Evolutionary conservation across 345 rosid species (phyloP).

Genomic region (Firmiana major): DNA sequence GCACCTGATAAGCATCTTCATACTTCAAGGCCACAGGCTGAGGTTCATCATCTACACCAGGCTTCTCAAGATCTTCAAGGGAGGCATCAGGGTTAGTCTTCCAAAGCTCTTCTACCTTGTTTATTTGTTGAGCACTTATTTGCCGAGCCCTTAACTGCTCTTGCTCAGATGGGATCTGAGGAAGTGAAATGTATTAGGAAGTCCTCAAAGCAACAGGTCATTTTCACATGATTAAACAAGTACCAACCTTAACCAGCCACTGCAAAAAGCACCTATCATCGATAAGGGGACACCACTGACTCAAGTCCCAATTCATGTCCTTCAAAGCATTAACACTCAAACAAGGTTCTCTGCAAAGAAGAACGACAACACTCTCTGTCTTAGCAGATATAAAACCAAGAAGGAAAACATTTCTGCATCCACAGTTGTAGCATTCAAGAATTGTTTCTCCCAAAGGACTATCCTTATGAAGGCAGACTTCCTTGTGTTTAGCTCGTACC

Average conservation of each 20-base stretch:
- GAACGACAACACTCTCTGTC: slow-evolving; percentile 99
- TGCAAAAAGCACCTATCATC: slow-evolving; percentile 98
- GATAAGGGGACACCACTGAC: slow-evolving; percentile 99
- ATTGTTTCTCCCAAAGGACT: slow-evolving; percentile 99
- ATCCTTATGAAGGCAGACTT: slow-evolving; percentile 99
- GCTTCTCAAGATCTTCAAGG: slow-evolving; percentile 98
- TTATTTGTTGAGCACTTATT: slow-evolving; percentile 98
- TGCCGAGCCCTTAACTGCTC: slow-evolving; percentile 99
- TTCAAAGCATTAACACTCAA: slow-evolving; percentile 95
- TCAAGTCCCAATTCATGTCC: slow-evolving; percentile 99
- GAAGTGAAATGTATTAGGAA: slow-evolving; percentile 23
- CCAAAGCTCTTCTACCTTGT: slow-evolving; percentile 99
- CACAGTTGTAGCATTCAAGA: slow-evolving; percentile 98
- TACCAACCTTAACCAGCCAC: slow-evolving; percentile 96
- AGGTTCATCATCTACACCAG: slow-evolving; percentile 99
- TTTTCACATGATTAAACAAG: not conserved
- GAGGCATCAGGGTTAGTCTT: slow-evolving; percentile 97
- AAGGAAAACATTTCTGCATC: slow-evolving; percentile 97
- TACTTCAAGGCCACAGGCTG: slow-evolving; percentile 90
- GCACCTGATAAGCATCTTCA: slow-evolving; percentile 99
- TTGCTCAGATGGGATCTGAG: slow-evolving; percentile 94
- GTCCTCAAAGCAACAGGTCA: slow-evolving; percentile 2
- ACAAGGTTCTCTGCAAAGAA: slow-evolving; percentile 98
- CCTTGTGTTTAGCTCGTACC: slow-evolving; percentile 99
- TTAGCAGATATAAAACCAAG: slow-evolving; percentile 98